phyloP scores from a whole-genome alignment of 805 yeast genomes.

The Myxozyma lipomycoides region DNA sequence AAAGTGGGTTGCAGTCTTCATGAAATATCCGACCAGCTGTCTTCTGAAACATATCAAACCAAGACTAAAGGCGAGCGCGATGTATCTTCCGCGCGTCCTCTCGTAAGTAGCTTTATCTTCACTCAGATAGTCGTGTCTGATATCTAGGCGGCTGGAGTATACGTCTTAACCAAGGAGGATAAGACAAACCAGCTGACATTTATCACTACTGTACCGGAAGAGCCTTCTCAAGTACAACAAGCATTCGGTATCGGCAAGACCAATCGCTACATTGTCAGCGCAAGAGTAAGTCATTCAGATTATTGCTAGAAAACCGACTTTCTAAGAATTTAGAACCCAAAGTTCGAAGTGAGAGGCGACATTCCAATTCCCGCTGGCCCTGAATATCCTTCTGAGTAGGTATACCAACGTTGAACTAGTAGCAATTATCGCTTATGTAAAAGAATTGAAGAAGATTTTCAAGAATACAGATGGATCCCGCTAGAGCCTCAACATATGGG shows the following conservation, averaged over 20 bases:
- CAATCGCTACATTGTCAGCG: conserved; percentile 10
- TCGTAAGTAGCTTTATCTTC: too few relatives aligned
- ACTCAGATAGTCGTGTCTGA: too few relatives aligned
- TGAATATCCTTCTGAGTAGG: conserved; percentile 3
- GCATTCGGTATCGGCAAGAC: conserved; percentile 5
- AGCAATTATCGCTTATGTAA: not conserved
- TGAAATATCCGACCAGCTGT: too few relatives aligned
- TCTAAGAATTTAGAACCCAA: not conserved
- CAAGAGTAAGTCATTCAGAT: conserved; percentile 1
- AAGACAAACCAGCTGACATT: too few relatives aligned
- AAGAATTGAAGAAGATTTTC: conserved; percentile 2
- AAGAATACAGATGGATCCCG: conserved; percentile 10
- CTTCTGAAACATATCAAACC: too few relatives aligned
- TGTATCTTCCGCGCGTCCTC: too few relatives aligned
- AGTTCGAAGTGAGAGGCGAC: not conserved
- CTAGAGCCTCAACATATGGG: conserved; percentile 9
- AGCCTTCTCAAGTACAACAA: conserved; percentile 1
- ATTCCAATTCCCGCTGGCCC: not conserved
- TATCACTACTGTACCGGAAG: conserved; percentile 8
- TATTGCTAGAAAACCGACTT: not conserved
- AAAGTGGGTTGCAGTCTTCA: too few relatives aligned
- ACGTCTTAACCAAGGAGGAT: too few relatives aligned
- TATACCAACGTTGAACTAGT: not conserved
- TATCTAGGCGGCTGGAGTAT: too few relatives aligned
- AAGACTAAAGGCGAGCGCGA: too few relatives aligned